Conservation (phyloP, 345 rosid species). For the Litchi chinensis region DNA sequence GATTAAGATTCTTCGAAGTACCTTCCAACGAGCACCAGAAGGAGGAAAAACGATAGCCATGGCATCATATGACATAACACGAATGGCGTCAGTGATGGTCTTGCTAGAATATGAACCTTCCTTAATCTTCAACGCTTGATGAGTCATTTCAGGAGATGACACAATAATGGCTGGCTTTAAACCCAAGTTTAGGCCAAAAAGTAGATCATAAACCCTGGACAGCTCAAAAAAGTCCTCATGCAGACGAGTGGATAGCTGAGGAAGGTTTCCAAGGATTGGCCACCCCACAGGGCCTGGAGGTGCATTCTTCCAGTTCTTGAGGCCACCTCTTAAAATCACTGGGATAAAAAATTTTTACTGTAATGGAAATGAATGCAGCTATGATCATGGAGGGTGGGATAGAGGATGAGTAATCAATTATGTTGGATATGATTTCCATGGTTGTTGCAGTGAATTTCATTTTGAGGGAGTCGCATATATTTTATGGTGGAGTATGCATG, state of each 20-base stretch:
- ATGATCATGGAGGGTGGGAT: neutral
- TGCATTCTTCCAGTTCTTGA: slow-evolving; percentile 22
- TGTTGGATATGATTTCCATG: neutral
- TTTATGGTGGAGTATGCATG: no score
- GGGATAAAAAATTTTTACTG: slow-evolving; percentile 22
- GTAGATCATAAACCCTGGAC: slow-evolving; percentile 1
- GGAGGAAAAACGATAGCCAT: slow-evolving; percentile 27
- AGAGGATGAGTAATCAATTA: neutral
- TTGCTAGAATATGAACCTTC: slow-evolving; percentile 18
- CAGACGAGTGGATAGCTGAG: neutral
- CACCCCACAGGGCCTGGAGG: slow-evolving; percentile 27
- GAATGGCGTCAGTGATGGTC: slow-evolving; percentile 24
- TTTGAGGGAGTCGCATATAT: neutral
- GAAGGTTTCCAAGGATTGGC: slow-evolving; percentile 26
- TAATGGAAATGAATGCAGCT: neutral
- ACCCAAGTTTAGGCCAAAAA: slow-evolving; percentile 19
- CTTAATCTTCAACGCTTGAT: slow-evolving; percentile 4
- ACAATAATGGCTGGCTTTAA: slow-evolving; percentile 21
- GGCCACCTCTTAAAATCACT: neutral
- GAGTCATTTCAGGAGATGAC: slow-evolving; percentile 18
- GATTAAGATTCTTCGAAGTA: slow-evolving; percentile 21
- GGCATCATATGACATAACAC: slow-evolving; percentile 20
- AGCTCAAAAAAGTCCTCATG: slow-evolving; percentile 24
- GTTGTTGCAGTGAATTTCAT: neutral
- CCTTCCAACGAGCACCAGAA: slow-evolving; percentile 25